A percentile compares a stretch with the other conserved stretches of the same genome.
phyloP scores from a whole-genome alignment of 768 basidiomycete species.

The Rhodotorula graminis region DNA sequence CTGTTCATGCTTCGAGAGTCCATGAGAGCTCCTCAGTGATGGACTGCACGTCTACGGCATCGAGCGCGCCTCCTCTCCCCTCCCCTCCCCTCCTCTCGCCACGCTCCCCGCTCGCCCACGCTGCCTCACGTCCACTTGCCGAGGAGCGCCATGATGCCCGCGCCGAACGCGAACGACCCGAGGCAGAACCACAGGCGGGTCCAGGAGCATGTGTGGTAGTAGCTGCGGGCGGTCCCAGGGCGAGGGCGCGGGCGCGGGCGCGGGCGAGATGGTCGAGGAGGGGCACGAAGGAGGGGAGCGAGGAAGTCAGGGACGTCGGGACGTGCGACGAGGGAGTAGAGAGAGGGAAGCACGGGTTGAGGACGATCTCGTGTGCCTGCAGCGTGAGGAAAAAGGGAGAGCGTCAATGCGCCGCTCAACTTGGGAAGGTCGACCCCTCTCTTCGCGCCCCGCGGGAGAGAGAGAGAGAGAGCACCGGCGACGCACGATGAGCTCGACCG shows the following conservation, averaged over 20 bases:
- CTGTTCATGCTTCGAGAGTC: no score
- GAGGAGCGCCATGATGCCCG: slow-evolving; percentile 38
- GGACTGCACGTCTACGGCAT: no score
- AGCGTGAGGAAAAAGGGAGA: no score
- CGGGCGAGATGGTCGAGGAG: not conserved
- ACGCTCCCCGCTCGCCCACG: no score
- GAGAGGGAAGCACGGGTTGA: slow-evolving; percentile 11
- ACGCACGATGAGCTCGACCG: slow-evolving; percentile 24
- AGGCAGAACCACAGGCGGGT: slow-evolving; percentile 27
- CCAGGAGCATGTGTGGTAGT: slow-evolving; percentile 38
- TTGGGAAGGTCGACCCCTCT: slow-evolving; percentile 12
- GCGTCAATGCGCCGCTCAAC: not conserved
- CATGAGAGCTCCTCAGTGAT: no score
- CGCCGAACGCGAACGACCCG: slow-evolving; percentile 35
- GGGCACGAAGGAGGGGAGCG: no score
- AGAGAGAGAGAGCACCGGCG: no score
- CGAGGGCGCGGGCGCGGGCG: not conserved
- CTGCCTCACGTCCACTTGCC: slow-evolving; percentile 6
- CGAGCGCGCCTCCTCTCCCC: no score
- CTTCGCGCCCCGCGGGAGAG: not conserved
- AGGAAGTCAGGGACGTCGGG: no score
- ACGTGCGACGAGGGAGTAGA: not conserved
- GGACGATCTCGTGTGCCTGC: slow-evolving; percentile 39
- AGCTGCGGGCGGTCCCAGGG: not conserved
- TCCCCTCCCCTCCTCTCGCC: no score